Base-by-base conservation (phyloP, 2,329 filamentous ascomycete species). In the Penicillium brasilianum region DNA sequence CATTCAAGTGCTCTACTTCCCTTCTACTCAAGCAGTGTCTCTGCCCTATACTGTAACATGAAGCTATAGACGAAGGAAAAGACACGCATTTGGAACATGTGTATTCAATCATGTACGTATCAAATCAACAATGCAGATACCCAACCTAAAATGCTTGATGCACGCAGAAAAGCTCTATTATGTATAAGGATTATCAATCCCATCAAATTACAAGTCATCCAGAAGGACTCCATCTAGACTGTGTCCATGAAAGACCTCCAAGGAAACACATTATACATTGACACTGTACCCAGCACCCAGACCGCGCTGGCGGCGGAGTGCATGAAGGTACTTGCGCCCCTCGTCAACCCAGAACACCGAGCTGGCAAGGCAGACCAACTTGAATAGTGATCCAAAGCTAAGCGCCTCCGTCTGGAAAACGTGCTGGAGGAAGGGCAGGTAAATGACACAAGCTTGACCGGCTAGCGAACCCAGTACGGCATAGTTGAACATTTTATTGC, bases 261-360 rank as follows among this genome's bases (percentile, higher is more conserved):
- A 55, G 18, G 30, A 56, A 46, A 46, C 30, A 58, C 52, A 63
- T 74, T 64, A 80, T 53, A 79, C 77, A 72, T 78, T 79, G 59
- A 71, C 69, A 69, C 77, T 80, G 65, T 80, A 80, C 41, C 77
- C 77, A 55, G 66, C 69, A 46, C 76, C 75, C 10, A 77, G 69
- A 4, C 71, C 69, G 34, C 73, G 64, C 43, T 72, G 70, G 55
- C 74, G 73, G 57, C 70, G 69, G 57, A 76, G 59, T 18, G 65
- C 65, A 52, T 71, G 65, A 30, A 76, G 66, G 64, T 89, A 96
- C 80, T 99, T 99, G 73, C 95, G 85, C 46, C 84, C 84, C 80
- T 99, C 95, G 77, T 99, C 95, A 13, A 88, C 93, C 92, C 92
- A 98, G 77, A 99, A 96, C 30, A 99, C 95, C 54, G 86, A 88